A percentile compares a stretch with the other conserved stretches of the same genome.
Conservation (phyloP, 192 early-diverging fungal species). For the Gryganskiella cystojenkinii region DNA sequence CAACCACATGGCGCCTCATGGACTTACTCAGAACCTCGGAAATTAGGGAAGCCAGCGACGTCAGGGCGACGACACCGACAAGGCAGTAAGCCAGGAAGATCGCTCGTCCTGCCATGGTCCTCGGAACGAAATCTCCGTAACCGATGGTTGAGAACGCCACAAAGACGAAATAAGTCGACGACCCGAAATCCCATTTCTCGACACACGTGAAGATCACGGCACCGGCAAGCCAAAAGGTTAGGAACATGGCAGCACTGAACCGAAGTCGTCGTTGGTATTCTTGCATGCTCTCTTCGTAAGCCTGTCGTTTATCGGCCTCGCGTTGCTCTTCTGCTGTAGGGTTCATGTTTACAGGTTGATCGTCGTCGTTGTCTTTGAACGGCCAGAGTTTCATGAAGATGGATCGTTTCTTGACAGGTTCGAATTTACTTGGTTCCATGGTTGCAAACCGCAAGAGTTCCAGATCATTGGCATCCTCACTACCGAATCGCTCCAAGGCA, state of each 20-base stretch:
- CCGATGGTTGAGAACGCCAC: conserved; percentile 38
- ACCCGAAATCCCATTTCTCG: conserved; percentile 32
- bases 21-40: conserved; percentile 31
- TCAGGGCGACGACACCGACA: conserved; percentile 30
- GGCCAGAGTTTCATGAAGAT: neutral
- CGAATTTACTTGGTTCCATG: too few species aligned
- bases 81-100: conserved; percentile 31
- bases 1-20: conserved; percentile 34
- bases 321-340: conserved; percentile 12
- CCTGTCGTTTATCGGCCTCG: conserved; percentile 10
- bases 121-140: conserved; percentile 28
- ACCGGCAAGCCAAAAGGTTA: conserved; percentile 34
- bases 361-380: neutral
- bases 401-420: neutral
- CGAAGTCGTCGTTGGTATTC: conserved; percentile 27
- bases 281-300: conserved; percentile 26
- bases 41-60: conserved; percentile 35
- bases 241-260: conserved; percentile 15
- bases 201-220: conserved; percentile 24
- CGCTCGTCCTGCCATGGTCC: conserved; percentile 10
- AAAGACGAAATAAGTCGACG: conserved; percentile 24
- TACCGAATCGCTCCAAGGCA: too few species aligned
- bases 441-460: too few species aligned
- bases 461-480: too few species aligned
- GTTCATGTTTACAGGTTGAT: neutral